Evolutionary conservation across 139 green algal species (phyloP), one percentile per base, ranked within the genome.

Genomic region (Micromonas commoda): DNA sequence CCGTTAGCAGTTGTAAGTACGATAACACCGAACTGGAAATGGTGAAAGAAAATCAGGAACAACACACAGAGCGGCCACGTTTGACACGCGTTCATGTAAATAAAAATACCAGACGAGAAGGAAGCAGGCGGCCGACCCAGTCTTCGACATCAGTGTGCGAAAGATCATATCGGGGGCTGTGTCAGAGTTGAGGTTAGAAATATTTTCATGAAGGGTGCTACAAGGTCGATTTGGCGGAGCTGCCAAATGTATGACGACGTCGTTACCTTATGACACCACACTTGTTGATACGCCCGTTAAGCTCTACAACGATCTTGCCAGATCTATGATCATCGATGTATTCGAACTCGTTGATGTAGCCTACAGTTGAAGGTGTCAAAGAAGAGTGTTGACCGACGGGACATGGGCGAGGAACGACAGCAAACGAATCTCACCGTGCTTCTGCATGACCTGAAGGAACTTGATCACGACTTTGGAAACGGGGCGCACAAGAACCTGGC

Each of bases 341-440:
- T 85, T 99, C 96, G 82, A 99, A 99, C 90, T 99, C 96, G 80
- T 90, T 90, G 81, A 99, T 99, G 91, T 99, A 99, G 39, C 94
- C 94, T 98, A 77, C 16, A 38, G 34, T 1, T 75, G 21, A 75
- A 51, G 67, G 16, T 70, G 6, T 70, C 63, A 70, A 71, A 39
- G 9, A 23, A 64, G 53, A 64, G 23, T 26, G 23, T 23, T 64
- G 53, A 64, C 53, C 53, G n/a, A n/a, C n/a, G 9, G 9, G 16
- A 57, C 9, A 57, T 57, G 45, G 45, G 16, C 45, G 16, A 9
- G 9, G 45, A 57, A 57, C 45, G 9, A 57, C 45, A 57, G 45
- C 9, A 57, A 57, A 23, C 9, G 45, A 57, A 16, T 57, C 86
- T 77, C 79, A 93, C 89, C 91, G 72, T 95, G 86, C 83, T 92